These are phyloP conservation scores for Clarireedia homoeocarpa DNA, from an alignment of 2,329 filamentous ascomycete genomes.

Conservation along the genomic window DNA sequence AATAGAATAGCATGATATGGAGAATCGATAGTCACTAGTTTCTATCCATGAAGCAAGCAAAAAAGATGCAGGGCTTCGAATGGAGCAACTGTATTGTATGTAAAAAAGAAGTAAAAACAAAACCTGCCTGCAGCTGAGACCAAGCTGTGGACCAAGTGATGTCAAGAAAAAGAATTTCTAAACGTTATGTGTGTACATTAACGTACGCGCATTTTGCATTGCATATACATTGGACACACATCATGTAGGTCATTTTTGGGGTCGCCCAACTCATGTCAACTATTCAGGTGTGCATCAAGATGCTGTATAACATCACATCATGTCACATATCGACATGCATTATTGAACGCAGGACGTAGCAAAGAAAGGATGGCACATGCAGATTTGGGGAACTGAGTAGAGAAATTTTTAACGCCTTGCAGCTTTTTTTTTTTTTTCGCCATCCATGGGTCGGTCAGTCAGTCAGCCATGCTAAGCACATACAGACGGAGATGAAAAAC, in stretches of 20 bases:
- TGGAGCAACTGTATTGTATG: too few species aligned
- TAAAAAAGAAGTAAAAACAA: too few species aligned
- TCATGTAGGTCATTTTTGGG: conserved; percentile 7
- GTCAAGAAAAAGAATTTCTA: background rate
- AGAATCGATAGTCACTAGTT: background rate
- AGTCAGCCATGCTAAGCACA: too few species aligned
- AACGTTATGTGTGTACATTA: background rate
- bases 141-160: background rate
- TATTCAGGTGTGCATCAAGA: background rate
- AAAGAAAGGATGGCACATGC: background rate
- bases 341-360: background rate
- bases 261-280: background rate
- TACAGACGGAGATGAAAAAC: too few species aligned
- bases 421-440: background rate
- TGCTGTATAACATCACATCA: background rate
- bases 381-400: background rate
- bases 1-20: too few species aligned
- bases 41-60: background rate
- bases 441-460: too few species aligned
- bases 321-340: too few species aligned
- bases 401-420: background rate
- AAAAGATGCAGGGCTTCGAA: background rate
- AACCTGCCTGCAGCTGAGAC: background rate
- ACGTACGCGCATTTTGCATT: background rate
- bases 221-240: background rate